A percentile compares a stretch with the other conserved stretches of the same genome.
Conservation (phyloP, 2,329 filamentous ascomycete species). For the Sporothrix globosa region DNA sequence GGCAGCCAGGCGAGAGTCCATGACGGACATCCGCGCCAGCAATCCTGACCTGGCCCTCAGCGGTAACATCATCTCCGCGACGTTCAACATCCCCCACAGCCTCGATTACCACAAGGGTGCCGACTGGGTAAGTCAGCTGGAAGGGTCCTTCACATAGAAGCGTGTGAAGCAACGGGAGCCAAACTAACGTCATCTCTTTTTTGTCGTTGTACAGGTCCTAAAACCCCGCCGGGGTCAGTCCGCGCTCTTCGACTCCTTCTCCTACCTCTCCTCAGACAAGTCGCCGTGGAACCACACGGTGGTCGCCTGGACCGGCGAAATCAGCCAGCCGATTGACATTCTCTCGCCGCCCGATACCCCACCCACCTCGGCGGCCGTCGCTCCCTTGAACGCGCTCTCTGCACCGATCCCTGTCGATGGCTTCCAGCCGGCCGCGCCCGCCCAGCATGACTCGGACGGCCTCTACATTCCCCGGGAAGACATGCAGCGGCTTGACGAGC, state of each 20-base stretch:
- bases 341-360: slow-evolving; percentile 54
- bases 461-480: slow-evolving; percentile 72
- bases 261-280: slow-evolving; percentile 80
- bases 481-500: slow-evolving; percentile 71
- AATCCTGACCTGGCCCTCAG: slow-evolving; percentile 62
- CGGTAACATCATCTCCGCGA: slow-evolving; percentile 68
- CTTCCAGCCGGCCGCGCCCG: slow-evolving; percentile 62
- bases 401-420: slow-evolving; percentile 77
- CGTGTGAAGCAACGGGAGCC: neutral
- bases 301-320: slow-evolving; percentile 93
- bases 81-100: slow-evolving; percentile 65
- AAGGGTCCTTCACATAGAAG: neutral
- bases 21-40: slow-evolving; percentile 59
- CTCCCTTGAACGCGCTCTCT: slow-evolving; percentile 71
- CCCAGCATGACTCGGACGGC: slow-evolving; percentile 63
- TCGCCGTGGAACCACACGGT: slow-evolving; percentile 89
- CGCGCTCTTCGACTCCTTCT: slow-evolving; percentile 88
- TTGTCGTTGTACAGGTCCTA: slow-evolving; percentile 60
- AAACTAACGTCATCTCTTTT: slow-evolving; percentile 7
- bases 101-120: slow-evolving; percentile 61
- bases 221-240: slow-evolving; percentile 82
- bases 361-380: slow-evolving; percentile 54
- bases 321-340: slow-evolving; percentile 57
- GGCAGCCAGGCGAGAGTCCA: slow-evolving; percentile 53
- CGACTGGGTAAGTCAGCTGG: slow-evolving; percentile 60